These are phyloP conservation scores for Penicillium olsonii DNA, from an alignment of 2,329 filamentous ascomycete genomes.

Conservation along the genomic window DNA sequence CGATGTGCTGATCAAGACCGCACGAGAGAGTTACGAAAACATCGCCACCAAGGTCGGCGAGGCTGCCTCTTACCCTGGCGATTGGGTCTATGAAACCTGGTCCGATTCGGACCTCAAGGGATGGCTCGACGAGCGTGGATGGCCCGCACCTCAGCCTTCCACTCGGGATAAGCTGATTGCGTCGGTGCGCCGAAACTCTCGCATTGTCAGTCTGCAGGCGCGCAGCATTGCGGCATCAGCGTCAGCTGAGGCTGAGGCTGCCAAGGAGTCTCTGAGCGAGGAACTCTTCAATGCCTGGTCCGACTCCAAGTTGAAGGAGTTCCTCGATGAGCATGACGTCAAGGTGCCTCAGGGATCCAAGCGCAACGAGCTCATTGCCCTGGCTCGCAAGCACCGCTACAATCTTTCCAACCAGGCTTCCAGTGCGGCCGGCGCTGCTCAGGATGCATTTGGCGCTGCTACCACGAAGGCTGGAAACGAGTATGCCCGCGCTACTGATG, in stretches of 20 bases:
- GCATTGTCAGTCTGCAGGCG: conserved; percentile 71
- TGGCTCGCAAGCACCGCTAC: conserved; percentile 83
- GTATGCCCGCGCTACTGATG: conserved; percentile 73
- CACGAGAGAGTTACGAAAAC: conserved; percentile 78
- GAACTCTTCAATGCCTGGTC: conserved; percentile 87
- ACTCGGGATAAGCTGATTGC: conserved; percentile 87
- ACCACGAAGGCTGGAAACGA: conserved; percentile 75
- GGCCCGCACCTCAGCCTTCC: conserved; percentile 80
- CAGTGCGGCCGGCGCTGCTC: conserved; percentile 52
- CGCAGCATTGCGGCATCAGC: conserved; percentile 62
- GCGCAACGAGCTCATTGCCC: conserved; percentile 82
- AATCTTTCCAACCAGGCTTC: conserved; percentile 55
- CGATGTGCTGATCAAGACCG: conserved; percentile 75
- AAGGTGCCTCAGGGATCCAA: conserved; percentile 89
- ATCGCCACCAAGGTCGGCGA: conserved; percentile 75
- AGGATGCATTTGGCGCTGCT: conserved; percentile 64
- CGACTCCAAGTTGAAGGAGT: conserved; percentile 86
- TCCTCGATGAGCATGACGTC: conserved; percentile 87
- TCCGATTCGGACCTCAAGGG: conserved; percentile 90
- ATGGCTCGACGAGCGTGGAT: conserved; percentile 86
- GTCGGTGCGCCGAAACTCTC: conserved; percentile 85
- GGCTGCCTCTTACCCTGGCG: conserved; percentile 80
- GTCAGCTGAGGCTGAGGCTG: conserved; percentile 65
- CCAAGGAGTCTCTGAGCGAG: conserved; percentile 76
- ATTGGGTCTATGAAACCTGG: conserved; percentile 93